These are phyloP conservation scores for Penicillium glabrum DNA, from an alignment of 2,329 filamentous ascomycete genomes.

Conservation along the genomic window DNA sequence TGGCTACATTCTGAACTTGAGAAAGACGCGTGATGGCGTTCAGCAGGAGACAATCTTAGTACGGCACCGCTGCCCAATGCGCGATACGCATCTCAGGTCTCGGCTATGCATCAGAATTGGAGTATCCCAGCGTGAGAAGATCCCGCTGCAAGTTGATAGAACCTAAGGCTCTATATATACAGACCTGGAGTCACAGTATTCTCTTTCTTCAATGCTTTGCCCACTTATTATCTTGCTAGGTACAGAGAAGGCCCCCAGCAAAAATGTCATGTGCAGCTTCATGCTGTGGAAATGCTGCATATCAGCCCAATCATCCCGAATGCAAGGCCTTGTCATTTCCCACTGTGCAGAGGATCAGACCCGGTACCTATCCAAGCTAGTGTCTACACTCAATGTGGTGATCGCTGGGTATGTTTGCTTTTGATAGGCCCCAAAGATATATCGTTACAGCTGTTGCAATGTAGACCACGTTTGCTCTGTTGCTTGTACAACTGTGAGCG, in stretches of 20 bases:
- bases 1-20: not conserved
- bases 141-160: too few relatives aligned
- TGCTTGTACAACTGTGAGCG: constrained; percentile 16
- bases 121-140: not conserved
- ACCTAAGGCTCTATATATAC: too few relatives aligned
- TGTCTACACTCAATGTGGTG: not conserved
- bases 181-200: too few relatives aligned
- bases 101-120: not conserved
- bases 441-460: constrained; percentile 17
- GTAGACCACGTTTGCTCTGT: constrained; percentile 8
- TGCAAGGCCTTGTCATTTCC: not conserved
- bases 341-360: not conserved
- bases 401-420: not conserved
- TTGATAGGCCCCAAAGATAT: not conserved
- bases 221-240: too few relatives aligned
- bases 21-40: not conserved
- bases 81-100: not conserved
- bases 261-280: not conserved
- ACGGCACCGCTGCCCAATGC: not conserved
- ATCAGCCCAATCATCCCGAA: not conserved
- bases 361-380: not conserved
- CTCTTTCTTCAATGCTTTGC: too few relatives aligned
- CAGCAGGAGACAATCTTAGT: not conserved
- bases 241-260: not conserved
- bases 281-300: constrained; percentile 12